Conservation (phyloP, 2,329 filamentous ascomycete genomes). For the Didymella exigua region DNA sequence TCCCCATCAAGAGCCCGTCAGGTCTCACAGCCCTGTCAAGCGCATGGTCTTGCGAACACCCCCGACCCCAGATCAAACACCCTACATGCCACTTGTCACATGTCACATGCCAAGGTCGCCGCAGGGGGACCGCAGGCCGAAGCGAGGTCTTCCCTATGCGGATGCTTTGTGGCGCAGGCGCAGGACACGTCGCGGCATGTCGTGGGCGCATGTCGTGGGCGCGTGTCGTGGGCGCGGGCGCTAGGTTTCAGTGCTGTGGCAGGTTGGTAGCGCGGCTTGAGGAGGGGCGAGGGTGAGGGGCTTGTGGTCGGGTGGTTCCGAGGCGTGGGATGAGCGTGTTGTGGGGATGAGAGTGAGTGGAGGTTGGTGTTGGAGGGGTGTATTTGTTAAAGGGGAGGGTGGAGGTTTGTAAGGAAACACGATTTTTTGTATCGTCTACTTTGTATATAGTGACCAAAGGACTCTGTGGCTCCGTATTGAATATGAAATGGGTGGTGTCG, state of each 20-base stretch:
- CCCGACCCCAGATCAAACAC: neutral
- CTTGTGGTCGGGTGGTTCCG: neutral
- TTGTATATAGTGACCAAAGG: no score
- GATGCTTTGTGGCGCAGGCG: neutral
- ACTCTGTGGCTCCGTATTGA: no score
- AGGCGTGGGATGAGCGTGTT: no score
- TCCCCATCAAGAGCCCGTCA: no score
- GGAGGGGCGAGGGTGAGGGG: neutral
- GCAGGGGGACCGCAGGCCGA: neutral
- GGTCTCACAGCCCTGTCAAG: no score
- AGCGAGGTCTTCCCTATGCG: neutral
- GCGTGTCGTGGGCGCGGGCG: neutral
- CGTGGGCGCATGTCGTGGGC: neutral
- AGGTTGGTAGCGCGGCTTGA: neutral
- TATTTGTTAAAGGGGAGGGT: no score
- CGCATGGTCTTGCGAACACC: neutral
- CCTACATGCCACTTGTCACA: slow-evolving; percentile 5
- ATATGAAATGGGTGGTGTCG: no score
- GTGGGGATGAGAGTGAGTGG: neutral
- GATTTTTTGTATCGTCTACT: no score
- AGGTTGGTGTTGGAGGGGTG: no score
- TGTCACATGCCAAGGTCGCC: neutral
- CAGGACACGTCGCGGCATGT: neutral
- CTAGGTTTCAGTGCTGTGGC: slow-evolving; percentile 8
- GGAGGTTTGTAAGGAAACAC: no score